A percentile compares a stretch with the other conserved stretches of the same genome.
These are phyloP conservation scores for Spathaspora hagerdaliae DNA, from an alignment of 805 yeast genomes.

Conservation along the genomic window DNA sequence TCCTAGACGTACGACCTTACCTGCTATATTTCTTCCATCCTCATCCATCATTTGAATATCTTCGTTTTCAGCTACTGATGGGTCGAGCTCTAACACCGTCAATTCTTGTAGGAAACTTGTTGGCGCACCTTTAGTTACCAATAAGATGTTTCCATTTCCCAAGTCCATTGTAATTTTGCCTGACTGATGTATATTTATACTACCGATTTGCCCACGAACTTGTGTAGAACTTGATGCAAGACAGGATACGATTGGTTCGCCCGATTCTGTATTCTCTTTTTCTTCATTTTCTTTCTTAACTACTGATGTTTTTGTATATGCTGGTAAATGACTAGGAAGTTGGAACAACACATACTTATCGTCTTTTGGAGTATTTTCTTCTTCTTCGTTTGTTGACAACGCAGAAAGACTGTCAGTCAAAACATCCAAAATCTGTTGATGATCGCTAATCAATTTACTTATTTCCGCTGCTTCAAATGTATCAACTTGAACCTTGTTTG, in stretches of 20 bases:
- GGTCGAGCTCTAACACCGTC: slow-evolving; percentile 46
- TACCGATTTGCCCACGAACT: slow-evolving; percentile 62
- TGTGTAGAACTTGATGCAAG: neutral
- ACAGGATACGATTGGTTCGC: slow-evolving; percentile 4
- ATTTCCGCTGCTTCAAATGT: slow-evolving; percentile 18
- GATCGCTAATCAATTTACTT: slow-evolving; percentile 27
- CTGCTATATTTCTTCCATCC: slow-evolving; percentile 16
- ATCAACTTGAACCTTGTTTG: slow-evolving; percentile 25
- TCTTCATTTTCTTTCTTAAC: slow-evolving; percentile 9
- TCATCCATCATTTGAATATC: slow-evolving; percentile 21
- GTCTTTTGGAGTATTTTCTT: slow-evolving; percentile 5
- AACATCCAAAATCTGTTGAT: slow-evolving; percentile 23
- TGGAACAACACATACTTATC: slow-evolving; percentile 40
- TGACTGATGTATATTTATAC: slow-evolving; percentile 72
- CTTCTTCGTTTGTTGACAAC: slow-evolving; percentile 11
- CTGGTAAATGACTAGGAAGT: slow-evolving; percentile 45
- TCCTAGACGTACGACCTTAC: slow-evolving; percentile 26
- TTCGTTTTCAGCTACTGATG: slow-evolving; percentile 9
- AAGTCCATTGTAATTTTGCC: slow-evolving; percentile 75
- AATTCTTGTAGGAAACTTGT: slow-evolving; percentile 71
- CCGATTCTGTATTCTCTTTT: slow-evolving; percentile 13
- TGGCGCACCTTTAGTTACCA: slow-evolving; percentile 68
- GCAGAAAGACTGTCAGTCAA: slow-evolving; percentile 20
- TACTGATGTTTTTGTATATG: slow-evolving; percentile 16
- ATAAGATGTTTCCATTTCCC: slow-evolving; percentile 62